Base-by-base conservation (phyloP, 306 rosid species). In the Casuarina cunninghamiana region DNA sequence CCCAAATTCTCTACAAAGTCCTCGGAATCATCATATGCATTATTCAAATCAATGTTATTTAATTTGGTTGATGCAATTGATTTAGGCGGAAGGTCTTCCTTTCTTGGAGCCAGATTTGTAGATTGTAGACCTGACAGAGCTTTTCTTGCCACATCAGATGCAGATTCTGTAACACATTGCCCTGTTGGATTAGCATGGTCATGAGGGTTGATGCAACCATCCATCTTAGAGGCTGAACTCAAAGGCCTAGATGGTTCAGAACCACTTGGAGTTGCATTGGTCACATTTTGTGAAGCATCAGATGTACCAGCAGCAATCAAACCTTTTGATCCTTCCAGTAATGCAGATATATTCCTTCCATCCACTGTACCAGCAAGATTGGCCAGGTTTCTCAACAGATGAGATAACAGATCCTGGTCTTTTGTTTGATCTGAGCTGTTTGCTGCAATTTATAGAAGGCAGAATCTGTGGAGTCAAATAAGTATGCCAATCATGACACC, bases 401-500 rank as follows among this genome's bases (percentile, higher is more conserved):
- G 93, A 66, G 90, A 84, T 6, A 91, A 81, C 57, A 91, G 78
- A 84, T 89, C 93, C 74, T 83, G 93, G 80, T 85, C 90, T 82
- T 75, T 89, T 16, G 80, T 53, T 53, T 84, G 82, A 81, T 85
- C 89, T 38, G 90, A 82, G 60, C 75, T 86, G 83, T 82, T 88
- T 78, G 93, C 98, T 93, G 91, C 88, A 84, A 74, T 76, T 83
- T 68, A 84, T 46, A 83, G 63, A 84, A 75, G 76, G 73, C 77
- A 87, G 19, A 49, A 75, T 77, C 69, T 66, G 49, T 61, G 65
- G n/a, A 81, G 84, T 86, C 85, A 70, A 66, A 84, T 75, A 77
- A 77, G 71, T 72, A 77, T 80, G 75, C 32, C 69, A 76, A 68
- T 65, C 80, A 80, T 61, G 79, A 72, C 60, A 83, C 76, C 79